phyloP scores from a whole-genome alignment of 805 yeast species.

The Saitoella complicata region DNA sequence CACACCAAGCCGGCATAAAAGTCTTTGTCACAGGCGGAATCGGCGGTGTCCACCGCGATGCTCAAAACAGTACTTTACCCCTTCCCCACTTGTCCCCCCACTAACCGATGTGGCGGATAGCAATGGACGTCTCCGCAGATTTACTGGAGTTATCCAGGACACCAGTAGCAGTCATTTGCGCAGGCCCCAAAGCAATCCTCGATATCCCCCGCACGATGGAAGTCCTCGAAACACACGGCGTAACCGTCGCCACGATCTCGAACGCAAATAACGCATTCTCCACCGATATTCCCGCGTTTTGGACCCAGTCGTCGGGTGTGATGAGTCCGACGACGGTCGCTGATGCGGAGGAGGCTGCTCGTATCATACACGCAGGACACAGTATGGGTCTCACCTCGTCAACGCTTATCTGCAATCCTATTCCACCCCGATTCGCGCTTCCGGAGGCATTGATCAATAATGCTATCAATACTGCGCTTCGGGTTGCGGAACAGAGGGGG shows the following conservation, averaged over 20 bases:
- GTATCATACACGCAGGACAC: conserved; percentile 32
- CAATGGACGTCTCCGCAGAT: conserved; percentile 70
- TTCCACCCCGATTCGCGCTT: conserved; percentile 49
- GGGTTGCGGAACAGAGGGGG: conserved; percentile 35
- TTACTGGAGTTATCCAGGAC: conserved; percentile 70
- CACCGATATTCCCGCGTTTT: conserved; percentile 49
- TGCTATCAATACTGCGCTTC: conserved; percentile 43
- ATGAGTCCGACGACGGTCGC: conserved; percentile 49
- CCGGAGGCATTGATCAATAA: conserved; percentile 33
- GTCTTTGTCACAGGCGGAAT: conserved; percentile 89
- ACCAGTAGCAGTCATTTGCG: conserved; percentile 77
- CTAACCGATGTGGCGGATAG: no score
- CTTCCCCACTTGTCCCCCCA: no score
- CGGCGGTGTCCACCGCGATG: conserved; percentile 81
- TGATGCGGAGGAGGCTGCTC: conserved; percentile 44
- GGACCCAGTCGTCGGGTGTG: conserved; percentile 59
- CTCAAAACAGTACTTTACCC: conserved; percentile 32
- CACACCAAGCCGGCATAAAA: conserved; percentile 57
- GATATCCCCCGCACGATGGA: conserved; percentile 73
- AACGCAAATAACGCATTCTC: conserved; percentile 32
- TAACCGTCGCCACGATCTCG: conserved; percentile 57
- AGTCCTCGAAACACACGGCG: conserved; percentile 81
- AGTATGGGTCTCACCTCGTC: conserved; percentile 46
- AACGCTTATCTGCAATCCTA: conserved; percentile 65
- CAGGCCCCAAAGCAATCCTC: conserved; percentile 77